Conservation (phyloP, 306 rosid genomes). For the Quercus aquifolioides region DNA sequence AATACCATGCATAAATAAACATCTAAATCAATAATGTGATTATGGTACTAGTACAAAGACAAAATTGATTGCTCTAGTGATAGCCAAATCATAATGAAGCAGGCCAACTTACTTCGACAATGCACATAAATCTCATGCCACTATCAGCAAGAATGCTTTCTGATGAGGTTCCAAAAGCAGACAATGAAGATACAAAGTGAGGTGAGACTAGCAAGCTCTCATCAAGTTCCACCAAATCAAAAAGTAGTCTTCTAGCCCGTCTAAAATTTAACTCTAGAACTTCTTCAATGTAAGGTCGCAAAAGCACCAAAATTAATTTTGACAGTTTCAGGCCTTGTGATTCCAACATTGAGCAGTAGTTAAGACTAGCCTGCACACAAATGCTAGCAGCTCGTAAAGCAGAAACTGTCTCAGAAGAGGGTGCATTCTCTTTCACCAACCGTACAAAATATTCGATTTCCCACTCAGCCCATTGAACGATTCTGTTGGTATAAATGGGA, state of each 20-base stretch:
- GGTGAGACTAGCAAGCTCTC: conserved; percentile 63
- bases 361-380: conserved; percentile 85
- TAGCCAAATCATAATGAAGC: conserved; percentile 18
- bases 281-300: conserved; percentile 89
- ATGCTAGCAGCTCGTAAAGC: conserved; percentile 82
- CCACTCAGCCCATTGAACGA: conserved; percentile 99
- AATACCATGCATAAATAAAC: neutral
- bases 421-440: conserved; percentile 84
- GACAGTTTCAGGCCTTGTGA: conserved; percentile 83
- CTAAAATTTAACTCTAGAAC: conserved; percentile 87
- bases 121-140: conserved; percentile 79
- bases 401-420: conserved; percentile 68
- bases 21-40: conserved; percentile 2
- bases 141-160: conserved; percentile 63
- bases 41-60: conserved; percentile 4
- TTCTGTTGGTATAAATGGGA: conserved; percentile 80
- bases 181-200: conserved; percentile 61
- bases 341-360: conserved; percentile 72
- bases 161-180: conserved; percentile 62
- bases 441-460: conserved; percentile 86
- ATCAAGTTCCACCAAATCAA: conserved; percentile 69
- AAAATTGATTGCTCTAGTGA: neutral
- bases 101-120: conserved; percentile 69
- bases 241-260: conserved; percentile 74
- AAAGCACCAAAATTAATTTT: conserved; percentile 75